phyloP scores from a whole-genome alignment of 768 basidiomycete genomes.

The Boletus sp. region DNA sequence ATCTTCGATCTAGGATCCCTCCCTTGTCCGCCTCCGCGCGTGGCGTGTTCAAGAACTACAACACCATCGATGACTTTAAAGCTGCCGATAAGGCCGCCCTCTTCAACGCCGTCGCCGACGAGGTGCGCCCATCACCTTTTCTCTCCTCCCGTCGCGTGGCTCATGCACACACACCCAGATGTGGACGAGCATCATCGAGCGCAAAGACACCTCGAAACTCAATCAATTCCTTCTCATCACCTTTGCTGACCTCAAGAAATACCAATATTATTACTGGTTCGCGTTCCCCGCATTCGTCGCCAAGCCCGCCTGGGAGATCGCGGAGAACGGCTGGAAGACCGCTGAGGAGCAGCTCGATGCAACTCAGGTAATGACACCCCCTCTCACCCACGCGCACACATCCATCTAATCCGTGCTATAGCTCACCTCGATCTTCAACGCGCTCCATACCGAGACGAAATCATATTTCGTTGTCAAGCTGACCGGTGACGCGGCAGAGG shows the following conservation, averaged over 20 bases:
- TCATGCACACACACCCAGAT: constrained; percentile 43
- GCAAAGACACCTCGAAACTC: constrained; percentile 53
- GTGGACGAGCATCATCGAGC: constrained; percentile 57
- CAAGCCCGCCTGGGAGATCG: constrained; percentile 88
- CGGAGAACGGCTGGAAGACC: constrained; percentile 52
- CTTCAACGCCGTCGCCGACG: constrained; percentile 68
- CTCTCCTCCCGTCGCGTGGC: neutral
- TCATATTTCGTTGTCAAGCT: constrained; percentile 65
- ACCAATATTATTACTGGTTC: constrained; percentile 98
- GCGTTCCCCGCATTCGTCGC: constrained; percentile 90
- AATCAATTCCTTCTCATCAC: constrained; percentile 87
- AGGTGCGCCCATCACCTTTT: constrained; percentile 40
- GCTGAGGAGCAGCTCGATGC: constrained; percentile 45
- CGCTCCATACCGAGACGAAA: constrained; percentile 39
- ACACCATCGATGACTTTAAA: constrained; percentile 96
- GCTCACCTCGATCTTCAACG: constrained; percentile 51
- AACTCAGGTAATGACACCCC: constrained; percentile 35
- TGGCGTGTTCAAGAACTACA: constrained; percentile 89
- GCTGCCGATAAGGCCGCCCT: constrained; percentile 83
- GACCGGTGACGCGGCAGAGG: constrained; percentile 32
- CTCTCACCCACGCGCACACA: neutral
- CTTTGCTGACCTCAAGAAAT: constrained; percentile 97
- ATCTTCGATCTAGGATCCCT: constrained; percentile 35
- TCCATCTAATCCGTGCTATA: constrained; percentile 26
- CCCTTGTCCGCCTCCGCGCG: constrained; percentile 47